Conservation (phyloP, 306 rosid genomes). For the Luffa acutangula region DNA sequence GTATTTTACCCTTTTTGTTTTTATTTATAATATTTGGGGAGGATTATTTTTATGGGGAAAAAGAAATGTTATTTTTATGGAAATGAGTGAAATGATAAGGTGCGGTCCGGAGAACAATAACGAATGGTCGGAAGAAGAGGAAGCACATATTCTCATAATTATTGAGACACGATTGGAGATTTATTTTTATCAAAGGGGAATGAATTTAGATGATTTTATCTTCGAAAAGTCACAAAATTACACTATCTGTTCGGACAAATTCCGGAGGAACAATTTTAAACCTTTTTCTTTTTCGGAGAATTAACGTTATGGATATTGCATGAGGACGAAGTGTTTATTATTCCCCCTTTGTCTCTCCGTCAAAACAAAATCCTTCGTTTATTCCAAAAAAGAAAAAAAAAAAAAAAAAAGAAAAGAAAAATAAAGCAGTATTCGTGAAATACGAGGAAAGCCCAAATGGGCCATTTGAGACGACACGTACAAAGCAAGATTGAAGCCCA, state of each 20-base stretch:
- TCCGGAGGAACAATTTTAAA: neutral
- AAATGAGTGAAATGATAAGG: neutral
- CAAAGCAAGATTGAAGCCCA: neutral
- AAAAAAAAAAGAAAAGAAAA: too few species aligned
- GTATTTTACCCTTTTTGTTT: too few species aligned
- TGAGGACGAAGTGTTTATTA: neutral
- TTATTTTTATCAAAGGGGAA: neutral
- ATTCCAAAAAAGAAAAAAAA: neutral
- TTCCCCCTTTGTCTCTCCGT: neutral
- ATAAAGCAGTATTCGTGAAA: neutral
- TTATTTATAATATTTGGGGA: neutral
- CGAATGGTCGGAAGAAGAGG: neutral
- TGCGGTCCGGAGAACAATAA: neutral
- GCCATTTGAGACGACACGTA: neutral
- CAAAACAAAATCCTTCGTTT: neutral
- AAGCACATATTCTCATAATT: neutral
- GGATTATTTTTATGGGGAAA: neutral
- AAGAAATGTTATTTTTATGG: neutral
- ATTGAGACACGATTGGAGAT: neutral
- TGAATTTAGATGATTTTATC: neutral
- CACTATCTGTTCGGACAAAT: neutral
- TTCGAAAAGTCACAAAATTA: neutral
- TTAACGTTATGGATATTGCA: neutral
- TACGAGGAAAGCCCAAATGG: neutral
- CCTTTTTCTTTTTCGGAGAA: too few species aligned